Evolutionary conservation across 129 eudicot species (phyloP), one percentile per base, ranked within the genome.

Genomic region (Cynara cardunculus): DNA sequence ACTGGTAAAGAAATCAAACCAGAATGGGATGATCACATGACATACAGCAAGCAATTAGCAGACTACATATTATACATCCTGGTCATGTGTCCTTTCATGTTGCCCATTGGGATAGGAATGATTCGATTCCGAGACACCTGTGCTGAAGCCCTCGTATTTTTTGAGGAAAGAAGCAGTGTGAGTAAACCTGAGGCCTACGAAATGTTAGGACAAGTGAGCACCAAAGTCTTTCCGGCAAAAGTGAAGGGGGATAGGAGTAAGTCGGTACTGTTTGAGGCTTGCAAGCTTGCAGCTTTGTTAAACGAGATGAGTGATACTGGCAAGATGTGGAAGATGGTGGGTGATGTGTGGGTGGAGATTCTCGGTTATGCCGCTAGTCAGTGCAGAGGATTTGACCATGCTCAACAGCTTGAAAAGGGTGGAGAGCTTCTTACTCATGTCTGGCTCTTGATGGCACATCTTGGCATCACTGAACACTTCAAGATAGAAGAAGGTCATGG

Each of bases 81-180:
- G 9, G 84, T 87, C 32, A 67, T 70, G 83, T 78, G 86, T 31
- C 92, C 92, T 81, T 82, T 75, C 74, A 84, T 89, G 92, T 73
- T 89, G 79, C 90, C 92, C 1, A 76, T 78, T 16, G 92, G 92
- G 41, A 86, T 89, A 13, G 92, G 92, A 25, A 49, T 81, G 87
- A 89, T 89, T 27, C 82, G 87, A 78, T 87, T 84, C 41, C 81
- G 84, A 19, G 90, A 87, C 28, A 87, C 90, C 8, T 78, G 84
- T 49, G 84, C 84, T 12, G 88, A 87, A 73, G 90, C 86, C 59
- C 39, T 21, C 49, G 75, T 84, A 28, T 87, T 87, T 62, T 85
- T 87, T 56, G 27, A 69, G 18, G 84, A 87, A 7, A 78, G 77
- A 78, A 87, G 39, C 1, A 49, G 67, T 31, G 30, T 28, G 59